These are phyloP conservation scores for Lotmaria passim DNA, from an alignment of 208 protist genomes.

Conservation along the genomic window DNA sequence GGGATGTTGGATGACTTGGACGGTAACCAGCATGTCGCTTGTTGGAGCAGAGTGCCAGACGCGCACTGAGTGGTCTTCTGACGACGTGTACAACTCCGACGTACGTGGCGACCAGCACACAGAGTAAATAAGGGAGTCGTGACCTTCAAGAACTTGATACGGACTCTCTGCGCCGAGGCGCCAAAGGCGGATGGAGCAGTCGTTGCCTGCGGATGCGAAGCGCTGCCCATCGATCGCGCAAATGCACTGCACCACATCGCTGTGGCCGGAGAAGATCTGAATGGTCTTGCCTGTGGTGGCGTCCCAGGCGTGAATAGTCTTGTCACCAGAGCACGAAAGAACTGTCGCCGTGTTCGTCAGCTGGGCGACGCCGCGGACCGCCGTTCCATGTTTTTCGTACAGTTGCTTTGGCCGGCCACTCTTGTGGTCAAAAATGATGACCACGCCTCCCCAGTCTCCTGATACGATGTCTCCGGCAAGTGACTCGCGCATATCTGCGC, in stretches of 20 bases:
- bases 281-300: conserved; percentile 48
- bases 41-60: conserved; percentile 53
- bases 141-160: conserved; percentile 41
- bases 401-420: conserved; percentile 55
- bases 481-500: conserved; percentile 19
- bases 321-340: conserved; percentile 79
- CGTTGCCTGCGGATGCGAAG: conserved; percentile 76
- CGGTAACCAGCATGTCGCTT: conserved; percentile 7
- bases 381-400: conserved; percentile 63
- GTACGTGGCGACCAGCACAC: conserved; percentile 51
- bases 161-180: conserved; percentile 25
- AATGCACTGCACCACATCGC: conserved; percentile 74
- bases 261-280: conserved; percentile 54
- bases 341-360: conserved; percentile 54
- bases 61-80: conserved; percentile 88
- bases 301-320: conserved; percentile 82
- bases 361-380: conserved; percentile 68
- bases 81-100: conserved; percentile 73
- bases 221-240: conserved; percentile 47
- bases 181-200: conserved; percentile 69
- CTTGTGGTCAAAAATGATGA: conserved; percentile 65
- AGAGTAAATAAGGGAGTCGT: conserved; percentile 77
- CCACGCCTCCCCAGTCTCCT: conserved; percentile 71
- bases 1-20: conserved; percentile 89
- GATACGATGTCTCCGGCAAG: conserved; percentile 67